Conservation (phyloP, 1,284 basidiomycete genomes). For the Cystobasidiaceae sp. region DNA sequence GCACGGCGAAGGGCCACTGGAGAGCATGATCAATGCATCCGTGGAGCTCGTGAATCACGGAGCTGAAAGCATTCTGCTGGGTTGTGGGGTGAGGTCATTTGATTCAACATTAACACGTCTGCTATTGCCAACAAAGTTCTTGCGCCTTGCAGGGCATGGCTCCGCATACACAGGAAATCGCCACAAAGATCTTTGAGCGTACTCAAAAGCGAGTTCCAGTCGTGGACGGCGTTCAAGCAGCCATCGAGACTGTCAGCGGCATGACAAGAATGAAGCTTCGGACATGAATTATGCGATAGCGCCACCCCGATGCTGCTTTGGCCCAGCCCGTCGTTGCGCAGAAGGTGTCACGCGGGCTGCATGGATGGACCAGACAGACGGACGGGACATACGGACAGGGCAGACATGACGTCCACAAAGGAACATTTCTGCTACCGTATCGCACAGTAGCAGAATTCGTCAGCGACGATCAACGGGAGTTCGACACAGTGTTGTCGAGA, state of each 20-base stretch:
- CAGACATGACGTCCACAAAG: no score
- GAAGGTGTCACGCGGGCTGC: no score
- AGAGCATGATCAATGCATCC: not conserved
- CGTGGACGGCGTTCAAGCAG: conserved; percentile 5
- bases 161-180: not conserved
- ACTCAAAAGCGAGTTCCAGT: not conserved
- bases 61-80: not conserved
- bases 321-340: no score
- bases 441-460: no score
- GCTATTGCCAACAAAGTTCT: not conserved
- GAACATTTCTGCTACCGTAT: no score
- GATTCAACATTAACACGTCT: not conserved
- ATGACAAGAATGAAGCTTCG: not conserved
- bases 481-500: no score
- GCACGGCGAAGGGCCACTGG: not conserved
- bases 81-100: conserved; percentile 5
- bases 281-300: no score
- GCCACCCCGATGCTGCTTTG: no score
- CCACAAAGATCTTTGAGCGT: not conserved
- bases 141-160: not conserved
- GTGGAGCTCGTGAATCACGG: conserved; percentile 8
- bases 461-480: no score
- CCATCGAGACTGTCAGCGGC: not conserved
- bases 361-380: no score
- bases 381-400: no score